Conservation (phyloP, 306 rosid species). For the Rosa persica region DNA sequence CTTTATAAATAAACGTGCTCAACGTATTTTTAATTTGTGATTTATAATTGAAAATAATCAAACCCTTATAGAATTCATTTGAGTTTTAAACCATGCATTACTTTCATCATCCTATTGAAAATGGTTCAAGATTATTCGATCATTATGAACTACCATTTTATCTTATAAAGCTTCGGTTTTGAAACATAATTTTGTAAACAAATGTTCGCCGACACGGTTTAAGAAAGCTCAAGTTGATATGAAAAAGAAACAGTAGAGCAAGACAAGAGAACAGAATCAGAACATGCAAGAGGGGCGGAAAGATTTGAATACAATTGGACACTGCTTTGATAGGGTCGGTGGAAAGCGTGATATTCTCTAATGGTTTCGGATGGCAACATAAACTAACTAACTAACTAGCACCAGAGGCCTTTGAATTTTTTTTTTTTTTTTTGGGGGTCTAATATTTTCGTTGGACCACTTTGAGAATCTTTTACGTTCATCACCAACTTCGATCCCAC, state of each 20-base stretch:
- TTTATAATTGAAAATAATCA: neutral
- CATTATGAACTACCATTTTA: no score
- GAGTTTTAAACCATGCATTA: neutral
- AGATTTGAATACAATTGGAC: constrained; percentile 28
- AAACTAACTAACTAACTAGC: neutral
- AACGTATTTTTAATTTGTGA: neutral
- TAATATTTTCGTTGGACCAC: constrained; percentile 2
- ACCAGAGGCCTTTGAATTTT: neutral
- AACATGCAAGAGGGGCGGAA: constrained; percentile 23
- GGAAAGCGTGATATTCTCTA: constrained; percentile 22
- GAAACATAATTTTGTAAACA: neutral
- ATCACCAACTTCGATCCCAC: constrained; percentile 15
- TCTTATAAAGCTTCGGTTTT: neutral
- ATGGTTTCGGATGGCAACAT: neutral
- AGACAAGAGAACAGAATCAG: neutral
- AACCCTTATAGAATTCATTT: neutral
- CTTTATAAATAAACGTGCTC: neutral
- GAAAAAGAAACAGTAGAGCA: neutral
- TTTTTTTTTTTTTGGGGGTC: neutral
- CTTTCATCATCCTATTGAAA: neutral
- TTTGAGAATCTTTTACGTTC: neutral
- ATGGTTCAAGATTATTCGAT: neutral
- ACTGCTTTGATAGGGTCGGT: constrained; percentile 37
- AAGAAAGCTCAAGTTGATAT: neutral
- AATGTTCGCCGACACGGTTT: neutral